Evolutionary conservation across 140 eudicot genomes (phyloP).

Genomic region (Anethum foeniculum): DNA sequence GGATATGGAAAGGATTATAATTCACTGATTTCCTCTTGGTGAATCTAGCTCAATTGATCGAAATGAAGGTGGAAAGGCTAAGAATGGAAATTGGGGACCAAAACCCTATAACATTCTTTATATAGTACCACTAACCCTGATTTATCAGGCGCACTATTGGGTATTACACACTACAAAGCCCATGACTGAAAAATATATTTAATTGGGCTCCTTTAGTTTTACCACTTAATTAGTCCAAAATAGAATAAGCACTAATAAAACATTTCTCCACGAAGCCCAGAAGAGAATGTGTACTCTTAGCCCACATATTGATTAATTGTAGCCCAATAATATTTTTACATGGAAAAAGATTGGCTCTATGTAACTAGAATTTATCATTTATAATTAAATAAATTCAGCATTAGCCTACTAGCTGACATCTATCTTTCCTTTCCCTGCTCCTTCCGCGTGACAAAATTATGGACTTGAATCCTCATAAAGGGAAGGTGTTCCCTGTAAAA

Average conservation of each 20-base stretch:
- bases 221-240: background rate
- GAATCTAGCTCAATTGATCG: background rate
- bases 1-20: background rate
- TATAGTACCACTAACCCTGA: background rate
- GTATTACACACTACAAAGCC: conserved; percentile 2
- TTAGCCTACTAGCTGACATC: background rate
- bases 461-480: background rate
- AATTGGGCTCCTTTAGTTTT: background rate
- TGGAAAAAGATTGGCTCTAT: too few relatives aligned
- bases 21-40: background rate
- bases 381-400: background rate
- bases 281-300: too few relatives aligned
- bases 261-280: too few relatives aligned
- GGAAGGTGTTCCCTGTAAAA: background rate
- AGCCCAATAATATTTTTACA: background rate
- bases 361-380: background rate
- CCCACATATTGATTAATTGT: background rate
- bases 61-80: background rate
- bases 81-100: background rate
- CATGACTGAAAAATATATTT: background rate
- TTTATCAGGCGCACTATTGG: background rate
- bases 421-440: background rate
- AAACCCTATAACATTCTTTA: background rate
- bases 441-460: background rate
- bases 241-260: background rate